Evolutionary conservation across 768 basidiomycete species (phyloP).

Genomic region (Rhizopogon vinicolor): DNA sequence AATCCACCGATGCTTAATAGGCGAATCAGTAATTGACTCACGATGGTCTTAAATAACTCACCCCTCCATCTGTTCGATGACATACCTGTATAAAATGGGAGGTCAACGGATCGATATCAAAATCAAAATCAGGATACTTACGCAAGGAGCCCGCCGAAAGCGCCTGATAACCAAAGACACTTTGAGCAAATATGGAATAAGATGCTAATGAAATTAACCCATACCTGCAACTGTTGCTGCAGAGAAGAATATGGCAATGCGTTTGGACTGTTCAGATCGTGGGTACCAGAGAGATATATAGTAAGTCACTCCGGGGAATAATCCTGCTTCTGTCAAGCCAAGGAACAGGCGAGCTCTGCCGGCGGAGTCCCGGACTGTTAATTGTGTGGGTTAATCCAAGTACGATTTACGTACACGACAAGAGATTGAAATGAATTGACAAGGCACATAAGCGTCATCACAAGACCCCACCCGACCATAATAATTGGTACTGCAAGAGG

Average conservation of each 20-base stretch:
- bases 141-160: constrained; percentile 46
- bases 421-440: constrained; percentile 28
- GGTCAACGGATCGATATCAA: not conserved
- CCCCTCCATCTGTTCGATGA: constrained; percentile 23
- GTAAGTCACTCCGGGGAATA: constrained; percentile 38
- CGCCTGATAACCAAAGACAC: constrained; percentile 17
- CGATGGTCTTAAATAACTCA: too few relatives aligned
- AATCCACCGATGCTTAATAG: constrained; percentile 12
- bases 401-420: constrained; percentile 22
- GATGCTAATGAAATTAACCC: not conserved
- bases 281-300: constrained; percentile 59
- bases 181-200: not conserved
- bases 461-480: constrained; percentile 27
- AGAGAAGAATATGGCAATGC: constrained; percentile 61
- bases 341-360: constrained; percentile 37
- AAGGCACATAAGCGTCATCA: constrained; percentile 36
- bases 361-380: not conserved
- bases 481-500: not conserved
- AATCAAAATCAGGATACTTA: constrained; percentile 19
- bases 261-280: constrained; percentile 48
- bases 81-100: constrained; percentile 23
- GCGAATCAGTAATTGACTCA: too few relatives aligned
- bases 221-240: constrained; percentile 52
- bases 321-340: constrained; percentile 44
- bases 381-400: not conserved